Evolutionary conservation across 176 grass and related monocot genomes (phyloP), one percentile per base, ranked within the genome.

Genomic region (Avena atlantica): DNA sequence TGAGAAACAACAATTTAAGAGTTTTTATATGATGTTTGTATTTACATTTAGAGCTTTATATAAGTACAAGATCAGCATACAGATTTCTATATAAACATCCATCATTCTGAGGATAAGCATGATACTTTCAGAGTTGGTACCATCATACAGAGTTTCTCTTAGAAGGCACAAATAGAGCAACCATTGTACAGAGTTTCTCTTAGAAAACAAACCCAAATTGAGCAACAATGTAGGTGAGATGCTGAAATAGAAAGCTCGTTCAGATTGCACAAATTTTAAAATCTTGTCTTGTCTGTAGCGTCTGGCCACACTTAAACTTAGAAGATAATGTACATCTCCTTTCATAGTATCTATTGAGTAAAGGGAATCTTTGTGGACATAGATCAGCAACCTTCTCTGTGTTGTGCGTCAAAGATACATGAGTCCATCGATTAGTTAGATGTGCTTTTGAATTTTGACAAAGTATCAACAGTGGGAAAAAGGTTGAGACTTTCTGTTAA

Each of bases 401-500:
- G 9, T n/a, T 81, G 66, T 12, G 63, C 5, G 29, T 66, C 11
- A 16, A 40, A 27, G 9, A 85, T 13, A 48, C 9, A 9, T 13
- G 19, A 11, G 5, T 17, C 36, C 12, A 60, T 40, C 16, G 40
- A 37, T 77, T 20, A 29, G 44, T 12, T 15, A 44, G 55, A 73
- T 16, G 24, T 53, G 21, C 25, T 80, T 56, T 89, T 73, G 27
- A 61, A 42, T 74, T 73, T 89, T 73, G 42, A 60, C 67, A 85
- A 61, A 74, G 68, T 23, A 75, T 74, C n/a, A 73, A 44, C 14
- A 45, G 10, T 65, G 17, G 13, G 68, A 14, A 48, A 74, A 59
- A 74, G 4, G 37, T 29, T 29, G 21, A 11, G 13, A 51, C 57
- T 19, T 78, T 67, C 8, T 44, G 14, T 8, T 13, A 52, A 65